Evolutionary conservation across 2,329 filamentous ascomycete species (phyloP), one percentile per base, ranked within the genome.

Genomic region (Colletotrichum chlorophyti): DNA sequence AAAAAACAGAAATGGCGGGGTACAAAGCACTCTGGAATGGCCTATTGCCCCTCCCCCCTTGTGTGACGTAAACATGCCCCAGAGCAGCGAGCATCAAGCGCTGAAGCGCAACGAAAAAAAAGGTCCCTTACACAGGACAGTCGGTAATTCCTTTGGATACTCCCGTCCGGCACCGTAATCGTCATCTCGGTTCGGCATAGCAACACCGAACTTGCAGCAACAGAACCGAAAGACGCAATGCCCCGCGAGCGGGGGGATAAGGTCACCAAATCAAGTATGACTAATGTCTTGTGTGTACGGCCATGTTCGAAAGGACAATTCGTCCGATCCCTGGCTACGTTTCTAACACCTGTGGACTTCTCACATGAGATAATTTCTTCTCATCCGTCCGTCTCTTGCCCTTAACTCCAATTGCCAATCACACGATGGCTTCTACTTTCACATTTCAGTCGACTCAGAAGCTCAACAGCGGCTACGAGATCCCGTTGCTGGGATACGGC

Each of bases 401-500:
- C n/a, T n/a, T n/a, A n/a, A n/a, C n/a, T n/a, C n/a, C n/a, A n/a
- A n/a, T n/a, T n/a, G 8, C 3, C 2, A 26, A 27, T 7, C 9
- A 21, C 41, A 59, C 5, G 45, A 84, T 84, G 82, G 69, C 80
- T 3, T 66, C 77, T 27, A 24, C 51, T 5, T 73, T 83, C 55
- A 77, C 64, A 10, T 69, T 84, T 57, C 68, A 76, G 41, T 83
- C 80, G 6, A 77, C 74, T 14, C 64, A 78, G 65, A 84, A 82
- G 74, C 76, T 85, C 54, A 80, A 79, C 65, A 85, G 79, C 67
- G 83, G 83, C 64, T 75, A 82, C 60, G 76, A 80, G 49, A 75
- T 85, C 3, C 83, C 83, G 1, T 70, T 72, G 8, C 69, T 85
- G 17, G 83, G 83, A 41, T 85, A 80, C 60, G 83, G 83, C 48